These are phyloP conservation scores for Phialophora chinensis DNA, from an alignment of 2,329 filamentous ascomycete species.

Conservation along the genomic window DNA sequence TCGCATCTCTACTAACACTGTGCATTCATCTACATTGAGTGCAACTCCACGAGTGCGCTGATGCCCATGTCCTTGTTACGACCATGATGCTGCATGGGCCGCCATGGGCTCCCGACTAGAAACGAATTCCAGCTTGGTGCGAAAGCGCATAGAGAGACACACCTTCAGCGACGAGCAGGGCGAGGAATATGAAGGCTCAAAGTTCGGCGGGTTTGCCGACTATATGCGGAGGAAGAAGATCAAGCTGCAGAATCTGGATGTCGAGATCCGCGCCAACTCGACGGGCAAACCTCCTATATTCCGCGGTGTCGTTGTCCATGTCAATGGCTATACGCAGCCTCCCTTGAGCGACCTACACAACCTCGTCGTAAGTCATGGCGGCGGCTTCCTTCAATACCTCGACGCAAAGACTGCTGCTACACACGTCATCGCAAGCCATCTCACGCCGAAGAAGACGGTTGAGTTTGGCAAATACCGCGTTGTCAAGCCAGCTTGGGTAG, in stretches of 20 bases:
- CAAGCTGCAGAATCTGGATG: conserved; percentile 94
- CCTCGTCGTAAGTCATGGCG: conserved; percentile 90
- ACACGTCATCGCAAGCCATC: conserved; percentile 87
- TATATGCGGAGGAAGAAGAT: conserved; percentile 97
- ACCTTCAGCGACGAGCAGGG: conserved; percentile 80
- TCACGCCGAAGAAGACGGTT: conserved; percentile 90
- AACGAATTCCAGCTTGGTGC: conserved; percentile 63
- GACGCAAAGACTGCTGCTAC: conserved; percentile 94
- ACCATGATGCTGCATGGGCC: conserved; percentile 35
- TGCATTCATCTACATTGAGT: background rate
- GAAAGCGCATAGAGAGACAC: conserved; percentile 70
- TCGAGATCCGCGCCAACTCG: conserved; percentile 73
- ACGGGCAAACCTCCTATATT: conserved; percentile 81
- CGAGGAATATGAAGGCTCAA: conserved; percentile 87
- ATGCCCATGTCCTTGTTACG: conserved; percentile 8
- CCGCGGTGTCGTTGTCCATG: conserved; percentile 85
- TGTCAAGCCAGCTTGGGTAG: conserved; percentile 92
- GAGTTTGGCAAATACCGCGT: conserved; percentile 89
- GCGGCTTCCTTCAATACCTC: conserved; percentile 90
- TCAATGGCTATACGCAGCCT: conserved; percentile 96
- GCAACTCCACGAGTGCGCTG: background rate
- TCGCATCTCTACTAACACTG: background rate
- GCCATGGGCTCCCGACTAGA: conserved; percentile 68
- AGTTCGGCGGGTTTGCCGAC: conserved; percentile 86
- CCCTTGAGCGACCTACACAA: conserved; percentile 86